Evolutionary conservation across 163 green algal species (phyloP), one percentile per base, ranked within the genome.

Genomic region (Scenedesmus sp.): DNA sequence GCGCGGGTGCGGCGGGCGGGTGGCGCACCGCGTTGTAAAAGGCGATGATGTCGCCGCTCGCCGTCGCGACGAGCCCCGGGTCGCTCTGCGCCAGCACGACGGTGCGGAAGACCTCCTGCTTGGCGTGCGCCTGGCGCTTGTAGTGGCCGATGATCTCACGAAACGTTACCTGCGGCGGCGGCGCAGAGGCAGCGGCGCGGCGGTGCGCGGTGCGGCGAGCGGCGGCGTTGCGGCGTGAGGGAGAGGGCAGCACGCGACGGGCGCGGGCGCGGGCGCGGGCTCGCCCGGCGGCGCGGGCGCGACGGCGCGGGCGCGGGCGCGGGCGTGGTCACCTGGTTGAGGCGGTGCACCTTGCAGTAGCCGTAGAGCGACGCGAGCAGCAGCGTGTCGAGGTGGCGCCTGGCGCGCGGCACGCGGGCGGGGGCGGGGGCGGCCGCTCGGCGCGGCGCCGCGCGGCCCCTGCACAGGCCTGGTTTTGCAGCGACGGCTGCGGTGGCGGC

Each of bases 141-240:
- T 98, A 98, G 36, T 96, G 91, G 3, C 81, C 58, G 18, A 97
- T 93, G 79, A 98, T 97, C 63, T 97, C 90, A 26, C 88, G 89
- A 84, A 98, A 98, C 20, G 85, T 80, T 15, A 80, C 73, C 60
- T 72, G 60, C 17, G 54, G 26, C 10, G 39, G 39, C 10, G 39
- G 39, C 39, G 39, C 7, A 6, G 17, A 60, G 22, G 51, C 51
- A 60, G n/a, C 20, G 18, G 28, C 24, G 31, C 60, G 33, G 60
- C 34, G 24, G 51, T 69, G 60, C n/a, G 28, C 26, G 13, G 51
- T 39, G 31, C 44, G 28, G 24, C 29, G 11, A n/a, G n/a, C n/a
- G n/a, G n/a, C n/a, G n/a, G n/a, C n/a, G n/a, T n/a, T n/a, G n/a
- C n/a, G n/a, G n/a, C n/a, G n/a, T n/a, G n/a, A n/a, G n/a, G n/a